phyloP scores from a whole-genome alignment of 441 rosid genomes.

The Jatropha podagrica region DNA sequence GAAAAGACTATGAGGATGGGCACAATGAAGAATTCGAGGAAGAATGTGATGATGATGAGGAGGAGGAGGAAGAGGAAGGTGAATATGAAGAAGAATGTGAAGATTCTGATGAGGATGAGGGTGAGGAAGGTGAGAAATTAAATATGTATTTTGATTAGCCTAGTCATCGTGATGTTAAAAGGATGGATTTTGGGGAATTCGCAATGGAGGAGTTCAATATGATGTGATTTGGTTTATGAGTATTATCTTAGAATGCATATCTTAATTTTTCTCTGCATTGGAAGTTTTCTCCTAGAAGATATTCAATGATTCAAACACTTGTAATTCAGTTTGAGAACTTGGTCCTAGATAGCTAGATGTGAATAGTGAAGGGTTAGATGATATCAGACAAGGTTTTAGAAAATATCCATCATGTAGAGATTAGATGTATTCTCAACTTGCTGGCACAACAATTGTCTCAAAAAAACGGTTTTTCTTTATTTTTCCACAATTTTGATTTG shows the following conservation, averaged over 20 bases:
- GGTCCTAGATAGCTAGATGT: not conserved
- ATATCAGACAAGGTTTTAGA: not conserved
- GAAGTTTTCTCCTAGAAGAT: not conserved
- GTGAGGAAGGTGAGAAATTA: conserved; percentile 19
- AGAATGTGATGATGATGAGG: not conserved
- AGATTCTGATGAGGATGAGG: not conserved
- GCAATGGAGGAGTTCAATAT: not conserved
- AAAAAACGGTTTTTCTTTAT: not conserved
- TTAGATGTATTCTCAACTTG: not conserved
- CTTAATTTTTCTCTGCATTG: not conserved
- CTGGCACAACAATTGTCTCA: not conserved
- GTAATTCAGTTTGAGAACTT: not conserved
- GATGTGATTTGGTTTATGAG: not conserved
- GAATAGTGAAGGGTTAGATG: not conserved
- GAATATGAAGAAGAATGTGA: not conserved
- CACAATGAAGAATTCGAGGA: not conserved
- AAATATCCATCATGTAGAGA: too few relatives aligned
- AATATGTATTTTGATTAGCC: not conserved
- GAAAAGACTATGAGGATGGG: not conserved
- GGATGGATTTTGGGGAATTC: not conserved
- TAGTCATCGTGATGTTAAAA: not conserved
- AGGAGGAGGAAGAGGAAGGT: not conserved
- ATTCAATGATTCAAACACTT: too few relatives aligned
- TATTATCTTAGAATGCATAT: not conserved
- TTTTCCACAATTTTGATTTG: not conserved